Percentiles rank a stretch among this genome's conserved stretches.
Evolutionary conservation across 2,329 filamentous ascomycete species (phyloP).

Genomic region (Helicocarpus griseus): DNA sequence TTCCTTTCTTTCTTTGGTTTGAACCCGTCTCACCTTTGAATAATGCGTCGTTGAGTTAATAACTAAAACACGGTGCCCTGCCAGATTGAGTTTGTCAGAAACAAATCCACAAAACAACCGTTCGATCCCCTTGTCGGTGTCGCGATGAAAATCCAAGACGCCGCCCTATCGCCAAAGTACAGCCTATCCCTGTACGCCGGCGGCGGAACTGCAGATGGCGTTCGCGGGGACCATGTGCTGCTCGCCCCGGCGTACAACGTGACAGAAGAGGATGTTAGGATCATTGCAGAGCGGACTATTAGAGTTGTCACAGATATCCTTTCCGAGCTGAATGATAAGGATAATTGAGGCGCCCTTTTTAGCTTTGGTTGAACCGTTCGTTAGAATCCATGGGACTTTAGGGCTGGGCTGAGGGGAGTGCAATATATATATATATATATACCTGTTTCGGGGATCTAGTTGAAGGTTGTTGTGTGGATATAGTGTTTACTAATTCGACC

Average conservation of each 20-base stretch:
- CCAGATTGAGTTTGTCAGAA: constrained; percentile 48
- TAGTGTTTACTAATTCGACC: too few species aligned
- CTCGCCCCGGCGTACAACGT: constrained; percentile 61
- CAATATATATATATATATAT: too few species aligned
- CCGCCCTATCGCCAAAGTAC: constrained; percentile 34
- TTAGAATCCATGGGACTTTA: too few species aligned
- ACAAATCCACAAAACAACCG: constrained; percentile 45
- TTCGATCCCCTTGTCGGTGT: constrained; percentile 40
- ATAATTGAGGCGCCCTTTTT: neutral
- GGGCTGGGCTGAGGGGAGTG: too few species aligned
- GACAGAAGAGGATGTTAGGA: constrained; percentile 45
- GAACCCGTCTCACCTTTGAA: too few species aligned
- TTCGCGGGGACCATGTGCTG: constrained; percentile 59
- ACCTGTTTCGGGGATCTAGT: too few species aligned
- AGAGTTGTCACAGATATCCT: constrained; percentile 47
- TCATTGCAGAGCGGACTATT: constrained; percentile 43
- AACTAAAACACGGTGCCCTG: neutral
- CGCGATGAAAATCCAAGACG: constrained; percentile 42
- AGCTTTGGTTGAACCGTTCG: too few species aligned
- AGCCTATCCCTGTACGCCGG: constrained; percentile 56
- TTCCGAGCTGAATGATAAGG: neutral
- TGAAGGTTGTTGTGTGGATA: too few species aligned
- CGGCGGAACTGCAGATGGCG: constrained; percentile 49
- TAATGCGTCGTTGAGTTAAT: too few species aligned
- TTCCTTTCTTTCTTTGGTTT: too few species aligned